Conservation (phyloP, 2,329 filamentous ascomycete species). For the Cercospora sp. region DNA sequence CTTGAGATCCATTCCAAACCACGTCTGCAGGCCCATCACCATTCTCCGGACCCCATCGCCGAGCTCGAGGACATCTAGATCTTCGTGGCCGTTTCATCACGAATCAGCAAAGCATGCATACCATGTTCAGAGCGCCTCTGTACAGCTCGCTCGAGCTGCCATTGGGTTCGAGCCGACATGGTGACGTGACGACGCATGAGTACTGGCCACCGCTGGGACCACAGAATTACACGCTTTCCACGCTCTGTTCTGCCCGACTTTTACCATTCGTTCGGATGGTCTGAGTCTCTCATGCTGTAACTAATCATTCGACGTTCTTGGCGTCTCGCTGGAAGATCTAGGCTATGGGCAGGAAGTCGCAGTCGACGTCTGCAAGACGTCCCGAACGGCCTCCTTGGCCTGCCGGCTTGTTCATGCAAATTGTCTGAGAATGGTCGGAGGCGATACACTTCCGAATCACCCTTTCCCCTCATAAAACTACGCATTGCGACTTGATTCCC, state of each 20-base stretch:
- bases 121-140: background rate
- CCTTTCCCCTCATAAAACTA: background rate
- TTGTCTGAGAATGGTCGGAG: background rate
- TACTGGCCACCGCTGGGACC: background rate
- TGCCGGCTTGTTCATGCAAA: background rate
- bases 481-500: background rate
- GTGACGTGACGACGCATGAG: constrained; percentile 4
- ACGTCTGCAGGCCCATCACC: background rate
- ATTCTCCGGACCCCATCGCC: background rate
- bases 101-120: constrained; percentile 6
- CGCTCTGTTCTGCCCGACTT: background rate
- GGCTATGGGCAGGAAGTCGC: background rate
- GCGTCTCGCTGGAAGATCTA: background rate
- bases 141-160: constrained; percentile 1
- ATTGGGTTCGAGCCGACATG: background rate
- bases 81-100: constrained; percentile 11
- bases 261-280: background rate
- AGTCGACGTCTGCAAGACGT: background rate
- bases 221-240: background rate
- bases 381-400: background rate
- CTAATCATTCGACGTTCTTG: background rate
- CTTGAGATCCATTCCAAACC: background rate
- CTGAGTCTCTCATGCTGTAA: background rate
- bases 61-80: background rate
- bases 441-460: background rate